Base-by-base conservation (phyloP, 805 yeast species). In the Maudiozyma bulderi region DNA sequence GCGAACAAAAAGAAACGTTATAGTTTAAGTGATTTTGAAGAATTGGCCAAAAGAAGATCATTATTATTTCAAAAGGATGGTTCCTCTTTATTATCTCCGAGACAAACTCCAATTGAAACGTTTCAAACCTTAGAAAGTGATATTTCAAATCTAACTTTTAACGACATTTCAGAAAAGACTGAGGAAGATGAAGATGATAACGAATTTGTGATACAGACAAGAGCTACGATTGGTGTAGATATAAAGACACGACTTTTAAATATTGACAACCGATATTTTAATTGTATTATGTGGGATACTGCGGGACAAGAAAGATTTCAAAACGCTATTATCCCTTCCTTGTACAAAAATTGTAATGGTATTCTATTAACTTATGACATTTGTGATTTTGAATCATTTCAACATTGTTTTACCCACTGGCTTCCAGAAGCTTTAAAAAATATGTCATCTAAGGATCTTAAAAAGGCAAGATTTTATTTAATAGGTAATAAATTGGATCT, bases 281-380 rank as follows among this genome's bases (percentile, higher is more conserved):
- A 73, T 53, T 67, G 73, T 11, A 70, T 69, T 8, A 55, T 74
- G 47, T 74, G 78, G 77, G 78, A 73, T 53, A 73, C 78, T 11
- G 78, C 78, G 3, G 78, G 78, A 3, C 77, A 74, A 58, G 77
- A 74, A 54, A 61, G 77, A 46, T 74, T 71, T 50, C 62, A 74
- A 51, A 73, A 74, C 43, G 72, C 73, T 6, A 60, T 65, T 58
- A 69, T 72, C 39, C 75, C 77, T 7, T 65, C 73, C 3, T 49
- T 74, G 30, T 74, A 73, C 55, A 69, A 72, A 56, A 73, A 72
- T n/a, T 70, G 77, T 7, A 69, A 74, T 47, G 78, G 77, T 4
- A 65, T 74, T 9, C 54, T 74, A 11, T 50, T 74, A 28, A 67
- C 71, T 1, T 74, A 73, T 58, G 78, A 74, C 54, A 70, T 73